Base-by-base conservation (phyloP, 495 filamentous ascomycete species). In the Penicillium longicatenatum region DNA sequence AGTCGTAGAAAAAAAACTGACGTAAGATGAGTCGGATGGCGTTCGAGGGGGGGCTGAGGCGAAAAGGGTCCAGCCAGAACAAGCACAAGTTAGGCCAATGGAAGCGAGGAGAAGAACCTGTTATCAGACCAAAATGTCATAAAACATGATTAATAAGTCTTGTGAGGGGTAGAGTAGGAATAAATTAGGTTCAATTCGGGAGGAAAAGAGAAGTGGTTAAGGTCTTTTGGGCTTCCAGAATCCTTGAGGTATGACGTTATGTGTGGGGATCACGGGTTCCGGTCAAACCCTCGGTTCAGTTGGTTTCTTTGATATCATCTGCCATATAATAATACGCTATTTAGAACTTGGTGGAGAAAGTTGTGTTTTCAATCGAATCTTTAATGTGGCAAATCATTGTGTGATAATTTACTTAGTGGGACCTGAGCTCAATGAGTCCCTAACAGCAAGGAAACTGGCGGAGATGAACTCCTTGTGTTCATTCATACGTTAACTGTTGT, bases 81-180 rank as follows among this genome's bases (percentile, higher is more conserved):
- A 19, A 41, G 37, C 29, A 14, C 43, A 24, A 31, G 33, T 42
- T 20, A 61, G 59, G 48, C 59, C 62, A 60, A 65, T 65, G 59
- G 55, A 60, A 46, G 24, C 48, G 52, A 52, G 57, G 51, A 33
- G 55, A 60, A 52, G 55, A 60, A 58, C 48, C 57, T 69, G 62
- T 70, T 69, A 72, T 72, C 62, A 64, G 60, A 68, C 33, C 61
- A 63, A 66, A 66, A 62, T 55, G 58, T 60, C 66, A 67, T 70
- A n/a, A 24, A 60, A 56, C 59, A 65, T 68, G 57, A 69, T 67
- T 69, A 69, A 47, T 52, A 61, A 57, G 50, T 24, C 17, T 20
- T 19, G 43, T 46, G 43, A 46, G 20, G 20, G 19, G 20, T 46
- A 24, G 41, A 44, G 31, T 6, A 39, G 14, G 37, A n/a, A 39